Percentiles rank a stretch among this genome's conserved stretches.
These are phyloP conservation scores for Hanseniaspora guilliermondii DNA, from an alignment of 805 yeast species.

Conservation along the genomic window DNA sequence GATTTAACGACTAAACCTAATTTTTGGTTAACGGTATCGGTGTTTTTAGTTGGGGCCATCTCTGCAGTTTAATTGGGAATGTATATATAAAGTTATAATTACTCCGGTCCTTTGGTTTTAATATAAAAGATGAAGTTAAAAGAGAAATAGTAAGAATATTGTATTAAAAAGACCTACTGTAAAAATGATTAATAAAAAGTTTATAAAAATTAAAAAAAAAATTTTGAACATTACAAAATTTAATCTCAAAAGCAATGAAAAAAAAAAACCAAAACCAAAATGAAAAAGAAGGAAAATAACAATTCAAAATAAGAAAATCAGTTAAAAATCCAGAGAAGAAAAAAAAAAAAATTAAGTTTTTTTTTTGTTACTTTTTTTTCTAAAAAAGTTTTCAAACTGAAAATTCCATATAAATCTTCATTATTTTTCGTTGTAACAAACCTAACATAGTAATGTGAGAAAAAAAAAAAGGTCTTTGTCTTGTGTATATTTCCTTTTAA, in stretches of 20 bases:
- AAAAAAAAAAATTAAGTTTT: too few species aligned
- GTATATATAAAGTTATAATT: constrained; percentile 29
- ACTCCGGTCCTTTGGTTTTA: constrained; percentile 25
- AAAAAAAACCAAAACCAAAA: background rate
- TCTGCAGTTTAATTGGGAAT: constrained; percentile 12
- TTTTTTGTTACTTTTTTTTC: too few species aligned
- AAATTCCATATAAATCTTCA: too few species aligned
- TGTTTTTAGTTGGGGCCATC: constrained; percentile 81
- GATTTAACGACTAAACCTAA: constrained; percentile 96
- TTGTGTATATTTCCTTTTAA: too few species aligned
- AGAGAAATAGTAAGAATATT: background rate
- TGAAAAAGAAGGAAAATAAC: background rate
- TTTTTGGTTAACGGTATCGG: constrained; percentile 94
- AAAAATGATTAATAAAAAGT: too few species aligned
- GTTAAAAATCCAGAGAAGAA: too few species aligned
- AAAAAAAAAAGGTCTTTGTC: too few species aligned
- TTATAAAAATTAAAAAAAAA: background rate
- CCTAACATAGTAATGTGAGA: too few species aligned
- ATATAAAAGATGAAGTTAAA: background rate
- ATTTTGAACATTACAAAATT: background rate
- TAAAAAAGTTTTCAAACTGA: too few species aligned
- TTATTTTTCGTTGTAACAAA: too few species aligned
- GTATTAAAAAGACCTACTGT: background rate
- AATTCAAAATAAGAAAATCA: too few species aligned
- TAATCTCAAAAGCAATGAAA: background rate